A percentile compares a stretch with the other conserved stretches of the same genome.
Evolutionary conservation across 306 rosid species (phyloP).

Genomic region (Vachellia pachyceras): DNA sequence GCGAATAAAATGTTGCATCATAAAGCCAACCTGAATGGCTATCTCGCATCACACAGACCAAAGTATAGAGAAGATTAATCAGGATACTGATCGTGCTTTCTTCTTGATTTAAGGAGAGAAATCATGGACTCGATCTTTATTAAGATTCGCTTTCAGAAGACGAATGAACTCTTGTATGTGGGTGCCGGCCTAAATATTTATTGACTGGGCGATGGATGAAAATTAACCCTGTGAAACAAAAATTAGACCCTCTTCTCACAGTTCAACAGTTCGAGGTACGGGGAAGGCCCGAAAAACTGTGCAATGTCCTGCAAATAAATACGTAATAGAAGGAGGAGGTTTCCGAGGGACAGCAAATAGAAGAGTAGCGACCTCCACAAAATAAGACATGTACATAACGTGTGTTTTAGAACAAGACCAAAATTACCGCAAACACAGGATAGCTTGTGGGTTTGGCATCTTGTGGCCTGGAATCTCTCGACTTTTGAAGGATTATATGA

Average conservation of each 20-base stretch:
- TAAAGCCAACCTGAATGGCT: no score
- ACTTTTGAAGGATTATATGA: conserved; percentile 12
- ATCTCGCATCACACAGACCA: no score
- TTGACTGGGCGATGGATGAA: not conserved
- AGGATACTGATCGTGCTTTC: no score
- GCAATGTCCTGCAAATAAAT: not conserved
- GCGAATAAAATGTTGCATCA: no score
- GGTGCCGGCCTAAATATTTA: not conserved
- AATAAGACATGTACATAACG: not conserved
- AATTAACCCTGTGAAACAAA: not conserved
- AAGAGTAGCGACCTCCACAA: not conserved
- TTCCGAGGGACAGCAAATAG: not conserved
- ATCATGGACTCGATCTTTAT: no score
- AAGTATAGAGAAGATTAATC: no score
- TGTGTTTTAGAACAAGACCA: not conserved
- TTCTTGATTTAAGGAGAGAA: no score
- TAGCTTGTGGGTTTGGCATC: conserved; percentile 24
- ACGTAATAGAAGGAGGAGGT: not conserved
- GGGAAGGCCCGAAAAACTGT: not conserved
- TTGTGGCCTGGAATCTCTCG: conserved; percentile 15
- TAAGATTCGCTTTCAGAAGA: not conserved
- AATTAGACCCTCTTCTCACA: not conserved
- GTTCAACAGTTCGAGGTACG: not conserved
- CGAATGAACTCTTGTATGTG: not conserved
- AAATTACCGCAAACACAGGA: not conserved